A percentile compares a stretch with the other conserved stretches of the same genome.
These are phyloP conservation scores for Larix sibirica DNA, from an alignment of 83 land plant genomes.

Conservation along the genomic window DNA sequence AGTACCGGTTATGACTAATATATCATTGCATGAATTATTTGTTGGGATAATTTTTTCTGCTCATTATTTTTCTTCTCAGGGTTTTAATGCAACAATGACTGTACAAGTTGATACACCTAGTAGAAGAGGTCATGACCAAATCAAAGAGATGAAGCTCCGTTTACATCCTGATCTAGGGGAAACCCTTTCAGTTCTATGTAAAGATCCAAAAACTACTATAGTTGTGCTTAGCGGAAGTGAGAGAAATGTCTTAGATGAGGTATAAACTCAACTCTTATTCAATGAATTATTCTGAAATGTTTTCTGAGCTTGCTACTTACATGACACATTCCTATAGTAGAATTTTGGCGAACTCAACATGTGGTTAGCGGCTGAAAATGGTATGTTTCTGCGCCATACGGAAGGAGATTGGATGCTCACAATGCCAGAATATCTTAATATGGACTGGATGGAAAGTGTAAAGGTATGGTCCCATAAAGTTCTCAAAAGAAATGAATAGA, in stretches of 20 bases:
- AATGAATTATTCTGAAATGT: neutral
- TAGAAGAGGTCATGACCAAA: constrained; percentile 52
- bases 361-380: constrained; percentile 40
- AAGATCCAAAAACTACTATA: constrained; percentile 46
- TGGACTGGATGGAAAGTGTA: constrained; percentile 49
- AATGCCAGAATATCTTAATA: constrained; percentile 33
- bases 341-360: constrained; percentile 29
- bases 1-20: neutral
- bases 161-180: constrained; percentile 40
- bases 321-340: constrained; percentile 16
- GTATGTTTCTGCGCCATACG: constrained; percentile 34
- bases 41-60: neutral
- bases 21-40: neutral
- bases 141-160: constrained; percentile 43
- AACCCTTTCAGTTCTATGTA: constrained; percentile 28
- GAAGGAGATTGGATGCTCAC: constrained; percentile 39
- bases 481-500: neutral
- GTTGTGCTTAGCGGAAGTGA: constrained; percentile 62
- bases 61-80: constrained; percentile 13
- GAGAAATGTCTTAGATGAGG: constrained; percentile 51
- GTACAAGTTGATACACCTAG: constrained; percentile 47
- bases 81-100: constrained; percentile 49
- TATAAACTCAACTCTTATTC: neutral
- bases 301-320: neutral
- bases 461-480: constrained; percentile 21